Evolutionary conservation across 2,329 filamentous ascomycete species (phyloP).

Genomic region (Cladobotryum mycophilum): DNA sequence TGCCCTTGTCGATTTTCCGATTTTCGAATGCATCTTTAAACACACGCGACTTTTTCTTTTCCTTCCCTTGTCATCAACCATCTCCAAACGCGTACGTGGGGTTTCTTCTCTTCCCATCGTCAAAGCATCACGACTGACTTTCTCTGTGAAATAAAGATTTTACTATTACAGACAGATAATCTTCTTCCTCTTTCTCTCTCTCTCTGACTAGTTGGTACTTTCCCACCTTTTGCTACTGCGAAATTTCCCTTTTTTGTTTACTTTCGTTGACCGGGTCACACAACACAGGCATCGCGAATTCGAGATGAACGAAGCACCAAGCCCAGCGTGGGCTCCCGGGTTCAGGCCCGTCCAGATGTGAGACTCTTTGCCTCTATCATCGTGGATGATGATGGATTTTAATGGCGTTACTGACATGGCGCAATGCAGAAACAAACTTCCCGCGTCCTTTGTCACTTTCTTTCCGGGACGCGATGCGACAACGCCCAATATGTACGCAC

Average conservation of each 20-base stretch:
- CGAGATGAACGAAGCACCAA: slow-evolving; percentile 15
- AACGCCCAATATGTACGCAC: neutral
- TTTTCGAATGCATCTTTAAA: no score
- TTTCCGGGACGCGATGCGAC: slow-evolving; percentile 17
- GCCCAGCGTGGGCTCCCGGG: slow-evolving; percentile 14
- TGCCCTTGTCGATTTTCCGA: no score
- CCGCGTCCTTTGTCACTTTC: slow-evolving; percentile 20
- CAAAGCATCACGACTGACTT: neutral
- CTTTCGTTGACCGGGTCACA: neutral
- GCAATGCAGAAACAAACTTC: slow-evolving; percentile 17
- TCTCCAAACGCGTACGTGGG: slow-evolving; percentile 7
- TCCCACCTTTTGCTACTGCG: neutral
- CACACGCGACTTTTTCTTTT: slow-evolving; percentile 8
- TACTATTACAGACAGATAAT: no score
- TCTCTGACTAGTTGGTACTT: no score
- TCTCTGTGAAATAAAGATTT: no score
- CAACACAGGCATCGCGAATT: no score
- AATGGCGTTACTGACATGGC: slow-evolving; percentile 14
- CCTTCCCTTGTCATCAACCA: neutral
- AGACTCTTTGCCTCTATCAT: slow-evolving; percentile 1
- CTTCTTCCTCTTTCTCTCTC: no score
- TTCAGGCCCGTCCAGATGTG: slow-evolving; percentile 12
- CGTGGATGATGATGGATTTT: neutral
- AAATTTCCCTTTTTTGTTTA: neutral
- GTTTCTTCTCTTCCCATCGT: neutral